Conservation (phyloP, 2,329 filamentous ascomycete genomes). For the Leptographium galeiforme region DNA sequence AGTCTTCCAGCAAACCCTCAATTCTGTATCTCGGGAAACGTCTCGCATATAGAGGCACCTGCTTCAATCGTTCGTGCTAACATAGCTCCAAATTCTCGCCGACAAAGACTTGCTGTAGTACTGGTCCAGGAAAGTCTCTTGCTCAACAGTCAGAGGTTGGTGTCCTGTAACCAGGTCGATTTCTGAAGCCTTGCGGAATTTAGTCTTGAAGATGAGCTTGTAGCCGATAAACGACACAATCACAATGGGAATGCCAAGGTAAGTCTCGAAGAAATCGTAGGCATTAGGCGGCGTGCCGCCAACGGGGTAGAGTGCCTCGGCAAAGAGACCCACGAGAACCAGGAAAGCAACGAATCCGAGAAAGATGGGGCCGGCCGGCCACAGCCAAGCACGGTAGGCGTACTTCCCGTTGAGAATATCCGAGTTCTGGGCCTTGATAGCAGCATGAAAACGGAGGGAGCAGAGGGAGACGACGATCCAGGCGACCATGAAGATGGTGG, state of each 20-base stretch:
- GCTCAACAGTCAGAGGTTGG: neutral
- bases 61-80: neutral
- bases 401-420: neutral
- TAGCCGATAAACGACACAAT: neutral
- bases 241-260: neutral
- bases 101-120: neutral
- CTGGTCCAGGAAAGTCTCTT: neutral
- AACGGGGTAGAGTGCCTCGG: neutral
- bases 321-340: neutral
- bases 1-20: no score
- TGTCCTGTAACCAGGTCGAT: neutral
- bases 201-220: neutral
- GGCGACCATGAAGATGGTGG: neutral
- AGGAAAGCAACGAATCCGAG: neutral
- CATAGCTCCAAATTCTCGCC: neutral
- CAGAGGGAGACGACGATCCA: neutral
- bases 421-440: neutral
- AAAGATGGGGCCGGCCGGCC: no score
- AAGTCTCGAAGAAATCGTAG: neutral
- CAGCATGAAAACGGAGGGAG: neutral
- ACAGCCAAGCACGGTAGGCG: neutral
- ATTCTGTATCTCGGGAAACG: neutral
- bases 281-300: neutral
- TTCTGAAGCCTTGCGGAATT: neutral
- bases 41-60: no score